These are phyloP conservation scores for Penicillium sp. DNA, from an alignment of 2,329 filamentous ascomycete species.

Conservation along the genomic window DNA sequence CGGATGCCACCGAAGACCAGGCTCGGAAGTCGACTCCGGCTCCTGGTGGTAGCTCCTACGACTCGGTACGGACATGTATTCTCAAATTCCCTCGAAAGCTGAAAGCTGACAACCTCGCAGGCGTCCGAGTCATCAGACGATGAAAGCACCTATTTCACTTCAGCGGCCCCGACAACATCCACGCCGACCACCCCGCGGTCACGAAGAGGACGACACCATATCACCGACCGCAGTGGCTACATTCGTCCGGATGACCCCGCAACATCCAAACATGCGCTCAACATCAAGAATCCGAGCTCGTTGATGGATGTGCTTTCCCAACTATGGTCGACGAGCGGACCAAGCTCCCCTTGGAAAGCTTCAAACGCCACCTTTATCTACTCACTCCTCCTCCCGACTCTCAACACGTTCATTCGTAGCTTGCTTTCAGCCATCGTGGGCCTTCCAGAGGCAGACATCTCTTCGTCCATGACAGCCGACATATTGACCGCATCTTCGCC, in stretches of 20 bases:
- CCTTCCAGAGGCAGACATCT: constrained; percentile 71
- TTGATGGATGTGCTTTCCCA: constrained; percentile 82
- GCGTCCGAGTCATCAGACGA: constrained; percentile 60
- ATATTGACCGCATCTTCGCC: constrained; percentile 80
- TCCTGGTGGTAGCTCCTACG: constrained; percentile 30
- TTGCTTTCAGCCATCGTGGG: constrained; percentile 88
- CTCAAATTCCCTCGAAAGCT: background rate
- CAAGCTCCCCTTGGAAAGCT: constrained; percentile 90
- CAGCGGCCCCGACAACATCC: constrained; percentile 47
- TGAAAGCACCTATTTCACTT: constrained; percentile 81
- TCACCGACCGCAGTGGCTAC: constrained; percentile 48
- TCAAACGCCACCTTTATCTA: constrained; percentile 93
- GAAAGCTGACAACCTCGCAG: constrained; percentile 20
- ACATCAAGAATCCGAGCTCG: constrained; percentile 72
- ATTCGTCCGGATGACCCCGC: constrained; percentile 40
- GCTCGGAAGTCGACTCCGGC: constrained; percentile 27
- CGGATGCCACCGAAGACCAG: constrained; percentile 35
- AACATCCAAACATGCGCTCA: constrained; percentile 59
- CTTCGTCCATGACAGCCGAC: constrained; percentile 59
- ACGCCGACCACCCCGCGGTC: constrained; percentile 43
- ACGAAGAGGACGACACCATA: constrained; percentile 38
- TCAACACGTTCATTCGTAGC: constrained; percentile 90
- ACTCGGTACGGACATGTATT: constrained; percentile 28
- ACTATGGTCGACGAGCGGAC: constrained; percentile 84
- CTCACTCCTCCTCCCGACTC: constrained; percentile 75